Base-by-base conservation (phyloP, 805 yeast species). In the Myxozyma kluyveri region DNA sequence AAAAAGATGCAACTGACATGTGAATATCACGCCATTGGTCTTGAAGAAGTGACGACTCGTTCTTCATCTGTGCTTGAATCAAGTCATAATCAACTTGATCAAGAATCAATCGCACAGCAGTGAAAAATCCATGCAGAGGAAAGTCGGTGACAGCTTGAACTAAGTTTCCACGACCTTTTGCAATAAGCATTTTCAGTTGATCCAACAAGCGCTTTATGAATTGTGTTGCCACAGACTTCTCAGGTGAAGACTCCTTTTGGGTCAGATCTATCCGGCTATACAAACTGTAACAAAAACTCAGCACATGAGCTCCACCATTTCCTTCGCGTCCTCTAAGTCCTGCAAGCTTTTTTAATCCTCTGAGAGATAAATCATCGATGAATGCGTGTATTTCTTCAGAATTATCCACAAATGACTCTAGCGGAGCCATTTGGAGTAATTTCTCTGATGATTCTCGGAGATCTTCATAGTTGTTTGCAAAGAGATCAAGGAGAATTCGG, bases 381-480 rank as follows among this genome's bases (percentile, higher is more conserved):
- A 61, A 62, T 22, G 42, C 29, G 35, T 14, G 33, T 7, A 39
- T 19, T 1, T 36, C 24, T 18, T 9, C 9, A 29, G 12, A 14
- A 9, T 9, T 9, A 9, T 9, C 9, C 59, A 58, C 4, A 65
- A 63, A 6, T 1, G 64, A 48, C 22, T 33, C 35, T 3, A 38
- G 35, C 0, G 82, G 79, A 2, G 78, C 72, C 71, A 73, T 72
- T 6, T 72, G 65, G 19, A 88, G 63, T 1, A 83, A 48, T 1
- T 65, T 56, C 1, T 76, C 75, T 1, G 88, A 71, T 7, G 63
- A 50, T 3, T 74, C 72, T 53, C 98, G 75, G 18, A 90, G 76
- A 64, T 89, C 96, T 50, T 86, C 88, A 67, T 81, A 89, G 55
- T 84, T 83, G 64, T 84, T 84, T 27, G 81, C 71, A 5, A 86